Evolutionary conservation across 176 grass and related monocot genomes (phyloP).

Genomic region (Paspalum vaginatum): DNA sequence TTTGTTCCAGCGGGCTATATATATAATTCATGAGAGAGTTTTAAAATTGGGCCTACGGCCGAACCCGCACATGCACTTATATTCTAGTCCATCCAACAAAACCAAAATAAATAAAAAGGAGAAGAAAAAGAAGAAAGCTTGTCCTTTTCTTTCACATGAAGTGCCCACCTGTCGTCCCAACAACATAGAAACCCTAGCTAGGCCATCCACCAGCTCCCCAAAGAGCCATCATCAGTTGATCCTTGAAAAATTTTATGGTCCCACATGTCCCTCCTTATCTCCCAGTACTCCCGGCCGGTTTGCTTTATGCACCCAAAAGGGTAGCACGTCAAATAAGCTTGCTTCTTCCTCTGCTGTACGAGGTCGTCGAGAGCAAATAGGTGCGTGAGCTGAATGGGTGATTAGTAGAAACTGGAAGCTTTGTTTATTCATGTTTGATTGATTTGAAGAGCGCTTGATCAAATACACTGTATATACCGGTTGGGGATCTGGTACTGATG

Average conservation of each 20-base stretch:
- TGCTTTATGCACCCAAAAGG: constrained; percentile 24
- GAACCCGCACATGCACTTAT: constrained; percentile 48
- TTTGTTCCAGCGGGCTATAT: no score
- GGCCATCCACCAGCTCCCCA: constrained; percentile 31
- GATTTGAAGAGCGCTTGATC: neutral
- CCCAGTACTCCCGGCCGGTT: neutral
- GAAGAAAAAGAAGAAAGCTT: neutral
- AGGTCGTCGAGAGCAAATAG: neutral
- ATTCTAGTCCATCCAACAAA: constrained; percentile 21
- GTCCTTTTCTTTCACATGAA: constrained; percentile 38
- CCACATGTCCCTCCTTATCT: neutral
- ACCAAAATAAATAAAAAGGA: neutral
- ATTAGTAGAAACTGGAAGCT: neutral
- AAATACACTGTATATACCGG: no score
- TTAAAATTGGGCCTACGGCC: neutral
- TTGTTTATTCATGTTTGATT: neutral
- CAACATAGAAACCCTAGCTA: constrained; percentile 38
- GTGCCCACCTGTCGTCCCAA: constrained; percentile 31
- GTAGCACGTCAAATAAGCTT: neutral
- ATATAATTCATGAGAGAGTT: neutral
- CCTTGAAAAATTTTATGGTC: constrained; percentile 19
- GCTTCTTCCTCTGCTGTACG: neutral
- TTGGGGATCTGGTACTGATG: no score
- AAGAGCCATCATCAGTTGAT: constrained; percentile 36
- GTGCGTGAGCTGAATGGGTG: neutral